Evolutionary conservation across 2,329 filamentous ascomycete species (phyloP).

Genomic region (Coniochaeta prunicola): DNA sequence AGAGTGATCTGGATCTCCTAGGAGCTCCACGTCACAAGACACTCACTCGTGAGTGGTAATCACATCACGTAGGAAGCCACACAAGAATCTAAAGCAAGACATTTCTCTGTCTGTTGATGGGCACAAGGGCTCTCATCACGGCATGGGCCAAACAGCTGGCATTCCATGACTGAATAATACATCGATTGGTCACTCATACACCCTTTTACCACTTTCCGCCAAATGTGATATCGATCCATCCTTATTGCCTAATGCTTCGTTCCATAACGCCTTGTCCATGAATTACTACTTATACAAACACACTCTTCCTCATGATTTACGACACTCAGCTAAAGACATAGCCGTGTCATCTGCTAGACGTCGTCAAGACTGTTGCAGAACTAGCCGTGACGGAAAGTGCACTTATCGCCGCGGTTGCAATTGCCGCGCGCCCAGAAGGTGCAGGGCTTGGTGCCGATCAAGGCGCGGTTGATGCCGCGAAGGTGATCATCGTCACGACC

Average conservation of each 20-base stretch:
- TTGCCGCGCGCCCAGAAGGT: slow-evolving; percentile 64
- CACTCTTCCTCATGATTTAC: background rate
- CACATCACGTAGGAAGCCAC: background rate
- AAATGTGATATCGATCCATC: background rate
- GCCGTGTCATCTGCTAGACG: background rate
- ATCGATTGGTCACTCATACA: background rate
- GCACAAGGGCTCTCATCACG: background rate
- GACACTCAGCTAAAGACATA: background rate
- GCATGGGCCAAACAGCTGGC: background rate
- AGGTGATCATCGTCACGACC: slow-evolving; percentile 24
- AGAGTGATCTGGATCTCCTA: background rate
- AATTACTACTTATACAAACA: background rate
- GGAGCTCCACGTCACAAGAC: too few relatives aligned
- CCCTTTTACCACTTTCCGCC: background rate
- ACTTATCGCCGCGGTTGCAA: slow-evolving; percentile 66
- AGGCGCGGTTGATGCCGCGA: slow-evolving; percentile 44
- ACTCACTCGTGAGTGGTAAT: background rate
- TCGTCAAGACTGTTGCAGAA: background rate
- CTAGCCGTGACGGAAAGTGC: slow-evolving; percentile 57
- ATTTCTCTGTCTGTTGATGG: background rate
- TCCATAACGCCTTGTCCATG: background rate
- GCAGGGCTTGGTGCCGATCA: slow-evolving; percentile 62
- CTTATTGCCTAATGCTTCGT: background rate
- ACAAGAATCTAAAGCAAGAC: background rate
- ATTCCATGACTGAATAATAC: background rate